Evolutionary conservation across 176 grass and related monocot genomes (phyloP).

Genomic region (Stipa capillata): DNA sequence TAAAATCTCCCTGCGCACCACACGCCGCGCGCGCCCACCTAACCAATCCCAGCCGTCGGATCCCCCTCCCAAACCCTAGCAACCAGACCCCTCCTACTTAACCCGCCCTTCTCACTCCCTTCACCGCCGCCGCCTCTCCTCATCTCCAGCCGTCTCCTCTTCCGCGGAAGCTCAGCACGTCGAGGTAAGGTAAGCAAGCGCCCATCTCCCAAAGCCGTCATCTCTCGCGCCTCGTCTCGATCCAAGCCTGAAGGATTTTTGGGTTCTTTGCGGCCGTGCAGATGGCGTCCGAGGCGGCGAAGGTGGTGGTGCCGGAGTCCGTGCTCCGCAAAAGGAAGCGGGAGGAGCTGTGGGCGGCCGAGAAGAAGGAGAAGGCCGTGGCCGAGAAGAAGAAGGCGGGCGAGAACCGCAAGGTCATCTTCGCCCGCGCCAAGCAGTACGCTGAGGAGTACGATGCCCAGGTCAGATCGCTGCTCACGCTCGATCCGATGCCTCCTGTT

Average conservation of each 20-base stretch:
- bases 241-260: background rate
- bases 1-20: background rate
- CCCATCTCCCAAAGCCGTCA: background rate
- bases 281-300: slow-evolving; percentile 53
- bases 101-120: background rate
- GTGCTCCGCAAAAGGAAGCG: slow-evolving; percentile 66
- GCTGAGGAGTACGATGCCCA: slow-evolving; percentile 58
- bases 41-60: slow-evolving; percentile 21
- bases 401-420: slow-evolving; percentile 55
- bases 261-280: background rate
- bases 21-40: background rate
- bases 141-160: background rate
- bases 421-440: slow-evolving; percentile 49
- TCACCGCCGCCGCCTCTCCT: slow-evolving; percentile 3
- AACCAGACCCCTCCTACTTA: slow-evolving; percentile 11
- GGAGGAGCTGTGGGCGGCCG: slow-evolving; percentile 54
- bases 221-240: background rate
- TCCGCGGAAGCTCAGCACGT: slow-evolving; percentile 11
- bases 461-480: slow-evolving; percentile 14
- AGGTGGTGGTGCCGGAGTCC: slow-evolving; percentile 64
- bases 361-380: slow-evolving; percentile 47
- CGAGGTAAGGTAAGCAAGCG: slow-evolving; percentile 21
- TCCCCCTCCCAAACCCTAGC: slow-evolving; percentile 36
- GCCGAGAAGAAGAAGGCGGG: slow-evolving; percentile 33
- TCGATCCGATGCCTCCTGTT: background rate